These are phyloP conservation scores for Acanthamoeba polyphaga DNA, from an alignment of 208 protist species.

Conservation along the genomic window DNA sequence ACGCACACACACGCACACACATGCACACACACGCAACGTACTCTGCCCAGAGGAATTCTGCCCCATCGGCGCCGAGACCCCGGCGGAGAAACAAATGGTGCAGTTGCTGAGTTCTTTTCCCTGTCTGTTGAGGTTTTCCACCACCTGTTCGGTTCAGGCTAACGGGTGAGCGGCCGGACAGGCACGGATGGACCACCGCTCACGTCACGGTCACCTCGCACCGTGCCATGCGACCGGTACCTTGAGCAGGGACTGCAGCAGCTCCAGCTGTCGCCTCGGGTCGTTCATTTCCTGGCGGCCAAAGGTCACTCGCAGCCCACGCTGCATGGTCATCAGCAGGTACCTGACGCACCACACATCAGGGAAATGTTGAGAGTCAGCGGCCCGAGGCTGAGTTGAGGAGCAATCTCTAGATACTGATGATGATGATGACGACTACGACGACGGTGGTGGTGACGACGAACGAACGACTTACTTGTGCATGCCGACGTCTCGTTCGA, in stretches of 20 bases:
- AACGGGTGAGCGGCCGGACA: not conserved
- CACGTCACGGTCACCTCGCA: not conserved
- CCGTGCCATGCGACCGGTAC: not conserved
- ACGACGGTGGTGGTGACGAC: too few species aligned
- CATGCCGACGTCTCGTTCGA: conserved; percentile 41
- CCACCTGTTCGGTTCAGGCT: too few species aligned
- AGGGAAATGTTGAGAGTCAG: not conserved
- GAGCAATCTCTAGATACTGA: too few species aligned
- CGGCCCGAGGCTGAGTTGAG: not conserved
- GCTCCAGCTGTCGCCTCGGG: conserved; percentile 1
- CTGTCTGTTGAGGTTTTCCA: not conserved
- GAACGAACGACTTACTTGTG: conserved; percentile 43
- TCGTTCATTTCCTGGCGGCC: conserved; percentile 32
- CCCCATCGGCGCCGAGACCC: not conserved
- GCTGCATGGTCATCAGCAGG: conserved; percentile 41
- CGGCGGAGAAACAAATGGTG: conserved; percentile 51
- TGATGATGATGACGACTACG: not conserved
- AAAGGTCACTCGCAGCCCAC: conserved; percentile 22
- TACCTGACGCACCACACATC: not conserved
- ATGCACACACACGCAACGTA: not conserved
- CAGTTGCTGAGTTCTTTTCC: conserved; percentile 22
- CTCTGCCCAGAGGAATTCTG: not conserved
- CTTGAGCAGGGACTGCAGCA: not conserved
- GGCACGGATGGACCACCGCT: not conserved
- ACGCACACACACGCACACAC: not conserved